phyloP scores from a whole-genome alignment of 768 basidiomycete species.

The Termitomyces bulborhizus region DNA sequence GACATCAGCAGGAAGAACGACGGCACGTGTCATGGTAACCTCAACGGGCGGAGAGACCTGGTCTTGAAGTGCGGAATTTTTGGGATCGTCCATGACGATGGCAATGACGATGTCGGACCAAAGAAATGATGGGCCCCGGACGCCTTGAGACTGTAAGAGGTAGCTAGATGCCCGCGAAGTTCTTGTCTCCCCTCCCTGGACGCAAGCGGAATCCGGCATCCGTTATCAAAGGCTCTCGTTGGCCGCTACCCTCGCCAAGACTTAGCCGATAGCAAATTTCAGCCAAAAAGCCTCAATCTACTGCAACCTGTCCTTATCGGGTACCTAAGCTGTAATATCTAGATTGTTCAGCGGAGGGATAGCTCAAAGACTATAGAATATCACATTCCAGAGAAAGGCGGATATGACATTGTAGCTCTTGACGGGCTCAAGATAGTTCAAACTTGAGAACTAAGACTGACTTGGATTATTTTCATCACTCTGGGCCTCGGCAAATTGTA shows the following conservation, averaged over 20 bases:
- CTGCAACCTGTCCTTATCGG: neutral
- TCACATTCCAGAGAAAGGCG: too few relatives aligned
- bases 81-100: slow-evolving; percentile 16
- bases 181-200: neutral
- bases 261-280: slow-evolving; percentile 24
- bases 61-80: slow-evolving; percentile 12
- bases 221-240: neutral
- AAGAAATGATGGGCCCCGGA: neutral
- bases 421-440: too few relatives aligned
- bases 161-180: neutral
- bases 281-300: slow-evolving; percentile 31
- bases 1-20: slow-evolving; percentile 43
- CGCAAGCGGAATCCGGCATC: neutral
- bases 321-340: neutral
- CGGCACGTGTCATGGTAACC: slow-evolving; percentile 32
- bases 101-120: neutral
- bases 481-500: too few relatives aligned
- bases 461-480: too few relatives aligned
- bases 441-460: too few relatives aligned
- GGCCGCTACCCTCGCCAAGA: neutral
- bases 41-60: slow-evolving; percentile 19
- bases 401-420: too few relatives aligned
- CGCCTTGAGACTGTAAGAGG: neutral
- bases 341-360: too few relatives aligned
- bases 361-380: too few relatives aligned